Evolutionary conservation across 2,329 filamentous ascomycete genomes (phyloP).

Genomic region (Fusarium nematophilum): DNA sequence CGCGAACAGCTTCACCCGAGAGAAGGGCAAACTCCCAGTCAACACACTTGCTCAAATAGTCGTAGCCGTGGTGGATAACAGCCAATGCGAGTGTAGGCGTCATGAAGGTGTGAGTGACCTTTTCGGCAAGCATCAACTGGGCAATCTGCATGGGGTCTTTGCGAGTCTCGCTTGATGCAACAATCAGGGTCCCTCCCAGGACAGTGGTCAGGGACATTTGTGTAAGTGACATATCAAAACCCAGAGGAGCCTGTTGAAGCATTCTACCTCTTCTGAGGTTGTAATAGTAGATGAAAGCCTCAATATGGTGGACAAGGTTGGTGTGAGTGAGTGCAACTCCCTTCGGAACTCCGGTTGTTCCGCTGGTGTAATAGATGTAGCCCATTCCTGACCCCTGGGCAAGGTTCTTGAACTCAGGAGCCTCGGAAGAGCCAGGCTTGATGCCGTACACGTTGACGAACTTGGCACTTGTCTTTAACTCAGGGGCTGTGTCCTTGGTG

Average conservation of each 20-base stretch:
- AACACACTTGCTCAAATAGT: neutral
- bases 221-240: conserved; percentile 18
- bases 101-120: conserved; percentile 13
- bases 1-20: conserved; percentile 29
- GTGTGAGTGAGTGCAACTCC: conserved; percentile 50
- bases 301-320: conserved; percentile 44
- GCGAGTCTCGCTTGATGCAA: neutral
- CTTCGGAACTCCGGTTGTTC: conserved; percentile 53
- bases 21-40: conserved; percentile 22
- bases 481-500: neutral
- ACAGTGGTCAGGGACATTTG: conserved; percentile 12
- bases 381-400: neutral
- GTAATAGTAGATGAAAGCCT: conserved; percentile 28
- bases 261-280: conserved; percentile 40
- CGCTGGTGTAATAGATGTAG: conserved; percentile 47
- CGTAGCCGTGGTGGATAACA: conserved; percentile 11
- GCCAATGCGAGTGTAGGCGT: conserved; percentile 21
- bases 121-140: conserved; percentile 3
- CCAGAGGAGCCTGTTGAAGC: conserved; percentile 39
- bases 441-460: neutral
- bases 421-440: neutral
- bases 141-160: conserved; percentile 8
- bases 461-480: neutral
- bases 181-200: conserved; percentile 13
- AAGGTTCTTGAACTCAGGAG: neutral